Evolutionary conservation across 257 asterid genomes (phyloP).

Genomic region (Lantana camara): DNA sequence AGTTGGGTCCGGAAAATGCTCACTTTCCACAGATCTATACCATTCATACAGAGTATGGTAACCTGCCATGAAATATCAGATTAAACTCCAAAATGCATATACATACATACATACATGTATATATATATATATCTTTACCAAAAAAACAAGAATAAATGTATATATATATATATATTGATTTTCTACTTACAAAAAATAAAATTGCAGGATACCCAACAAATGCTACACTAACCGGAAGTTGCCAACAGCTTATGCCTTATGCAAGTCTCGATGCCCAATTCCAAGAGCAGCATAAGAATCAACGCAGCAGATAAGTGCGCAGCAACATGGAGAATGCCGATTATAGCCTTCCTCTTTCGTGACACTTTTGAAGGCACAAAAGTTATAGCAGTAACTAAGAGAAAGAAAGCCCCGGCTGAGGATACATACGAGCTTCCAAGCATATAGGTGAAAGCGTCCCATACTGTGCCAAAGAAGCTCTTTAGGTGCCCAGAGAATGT

Average conservation of each 20-base stretch:
- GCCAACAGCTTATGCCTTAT: slow-evolving; percentile 84
- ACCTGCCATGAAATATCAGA: slow-evolving; percentile 48
- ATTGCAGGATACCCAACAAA: no score
- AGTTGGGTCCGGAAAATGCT: slow-evolving; percentile 98
- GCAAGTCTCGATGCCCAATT: slow-evolving; percentile 90
- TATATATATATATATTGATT: slow-evolving; percentile 1
- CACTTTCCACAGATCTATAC: slow-evolving; percentile 85
- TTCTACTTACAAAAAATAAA: background rate
- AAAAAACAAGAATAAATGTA: slow-evolving; percentile 5
- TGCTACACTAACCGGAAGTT: slow-evolving; percentile 65
- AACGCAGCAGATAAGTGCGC: slow-evolving; percentile 94
- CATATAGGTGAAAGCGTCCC: slow-evolving; percentile 82
- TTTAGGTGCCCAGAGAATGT: slow-evolving; percentile 79
- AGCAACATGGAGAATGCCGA: slow-evolving; percentile 87
- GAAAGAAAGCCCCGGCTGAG: slow-evolving; percentile 68
- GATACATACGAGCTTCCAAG: slow-evolving; percentile 81
- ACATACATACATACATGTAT: slow-evolving; percentile 1
- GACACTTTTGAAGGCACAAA: slow-evolving; percentile 91
- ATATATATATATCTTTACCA: background rate
- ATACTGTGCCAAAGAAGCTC: slow-evolving; percentile 83
- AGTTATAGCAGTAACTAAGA: slow-evolving; percentile 63
- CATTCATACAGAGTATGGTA: slow-evolving; percentile 92
- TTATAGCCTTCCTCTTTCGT: slow-evolving; percentile 64
- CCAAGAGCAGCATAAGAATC: slow-evolving; percentile 90
- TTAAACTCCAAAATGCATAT: background rate